Evolutionary conservation across 306 rosid genomes (phyloP).

Genomic region (Dicorynia guianensis): DNA sequence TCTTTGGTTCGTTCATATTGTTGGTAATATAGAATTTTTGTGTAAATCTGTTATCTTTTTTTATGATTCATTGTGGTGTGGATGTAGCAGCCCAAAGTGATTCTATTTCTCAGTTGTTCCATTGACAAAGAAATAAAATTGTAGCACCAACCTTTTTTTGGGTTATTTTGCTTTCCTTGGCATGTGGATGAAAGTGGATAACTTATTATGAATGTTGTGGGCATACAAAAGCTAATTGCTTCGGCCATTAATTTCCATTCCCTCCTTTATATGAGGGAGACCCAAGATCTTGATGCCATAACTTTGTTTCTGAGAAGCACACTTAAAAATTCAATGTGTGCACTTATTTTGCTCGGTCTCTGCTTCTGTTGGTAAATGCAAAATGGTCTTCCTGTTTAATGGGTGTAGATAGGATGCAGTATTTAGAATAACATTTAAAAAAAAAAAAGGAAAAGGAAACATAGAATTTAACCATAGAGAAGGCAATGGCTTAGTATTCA

Average conservation of each 20-base stretch:
- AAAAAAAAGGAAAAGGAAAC: neutral
- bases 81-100: constrained; percentile 62
- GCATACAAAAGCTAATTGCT: constrained; percentile 29
- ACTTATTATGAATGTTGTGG: constrained; percentile 45
- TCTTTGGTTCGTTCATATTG: constrained; percentile 58
- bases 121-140: constrained; percentile 60
- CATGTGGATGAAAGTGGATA: constrained; percentile 34
- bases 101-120: constrained; percentile 63
- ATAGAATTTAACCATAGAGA: constrained; percentile 9
- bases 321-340: constrained; percentile 11
- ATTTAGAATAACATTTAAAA: neutral
- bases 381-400: constrained; percentile 16
- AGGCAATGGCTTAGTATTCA: constrained; percentile 4
- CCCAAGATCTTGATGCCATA: constrained; percentile 28
- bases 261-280: constrained; percentile 42
- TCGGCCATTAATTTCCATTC: constrained; percentile 33
- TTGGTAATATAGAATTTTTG: constrained; percentile 70
- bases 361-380: constrained; percentile 10
- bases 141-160: constrained; percentile 39
- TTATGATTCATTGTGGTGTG: constrained; percentile 73
- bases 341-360: constrained; percentile 16
- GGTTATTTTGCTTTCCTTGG: constrained; percentile 27
- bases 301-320: constrained; percentile 21
- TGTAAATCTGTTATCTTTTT: constrained; percentile 65
- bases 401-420: constrained; percentile 5